Evolutionary conservation across 441 rosid genomes (phyloP).

Genomic region (Corymbia citriodora): DNA sequence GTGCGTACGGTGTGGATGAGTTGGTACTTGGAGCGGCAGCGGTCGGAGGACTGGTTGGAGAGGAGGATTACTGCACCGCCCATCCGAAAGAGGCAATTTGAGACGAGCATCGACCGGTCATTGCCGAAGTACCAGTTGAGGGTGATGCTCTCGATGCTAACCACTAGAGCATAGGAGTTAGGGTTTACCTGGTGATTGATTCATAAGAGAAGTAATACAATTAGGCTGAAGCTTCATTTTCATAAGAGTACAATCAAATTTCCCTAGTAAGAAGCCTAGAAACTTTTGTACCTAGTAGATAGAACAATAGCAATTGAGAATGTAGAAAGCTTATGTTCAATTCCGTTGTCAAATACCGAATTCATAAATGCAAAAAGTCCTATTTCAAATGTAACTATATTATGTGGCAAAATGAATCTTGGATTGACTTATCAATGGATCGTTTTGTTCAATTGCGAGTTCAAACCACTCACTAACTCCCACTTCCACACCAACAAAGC

Average conservation of each 20-base stretch:
- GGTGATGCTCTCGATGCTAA: slow-evolving; percentile 55
- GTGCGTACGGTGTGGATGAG: slow-evolving; percentile 57
- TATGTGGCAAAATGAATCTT: not conserved
- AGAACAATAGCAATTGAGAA: not conserved
- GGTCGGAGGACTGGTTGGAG: slow-evolving; percentile 44
- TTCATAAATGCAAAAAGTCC: not conserved
- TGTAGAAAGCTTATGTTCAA: not conserved
- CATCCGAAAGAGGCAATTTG: slow-evolving; percentile 60
- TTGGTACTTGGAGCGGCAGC: slow-evolving; percentile 47
- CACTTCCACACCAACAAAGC: not conserved
- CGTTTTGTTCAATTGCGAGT: not conserved
- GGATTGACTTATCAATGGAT: not conserved
- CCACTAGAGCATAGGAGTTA: slow-evolving; percentile 47
- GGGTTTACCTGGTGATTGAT: slow-evolving; percentile 36
- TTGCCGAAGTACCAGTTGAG: slow-evolving; percentile 57
- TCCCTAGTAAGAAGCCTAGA: not conserved
- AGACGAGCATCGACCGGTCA: slow-evolving; percentile 59
- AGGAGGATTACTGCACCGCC: slow-evolving; percentile 55
- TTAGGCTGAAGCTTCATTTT: not conserved
- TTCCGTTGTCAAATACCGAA: not conserved
- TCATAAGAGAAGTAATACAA: not conserved
- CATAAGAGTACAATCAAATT: not conserved
- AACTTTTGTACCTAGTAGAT: not conserved
- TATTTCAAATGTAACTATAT: not conserved
- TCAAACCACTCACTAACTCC: not conserved